A percentile compares a stretch with the other conserved stretches of the same genome.
Evolutionary conservation across 2,329 filamentous ascomycete genomes (phyloP).

Genomic region (Microsporum ferrugineum): DNA sequence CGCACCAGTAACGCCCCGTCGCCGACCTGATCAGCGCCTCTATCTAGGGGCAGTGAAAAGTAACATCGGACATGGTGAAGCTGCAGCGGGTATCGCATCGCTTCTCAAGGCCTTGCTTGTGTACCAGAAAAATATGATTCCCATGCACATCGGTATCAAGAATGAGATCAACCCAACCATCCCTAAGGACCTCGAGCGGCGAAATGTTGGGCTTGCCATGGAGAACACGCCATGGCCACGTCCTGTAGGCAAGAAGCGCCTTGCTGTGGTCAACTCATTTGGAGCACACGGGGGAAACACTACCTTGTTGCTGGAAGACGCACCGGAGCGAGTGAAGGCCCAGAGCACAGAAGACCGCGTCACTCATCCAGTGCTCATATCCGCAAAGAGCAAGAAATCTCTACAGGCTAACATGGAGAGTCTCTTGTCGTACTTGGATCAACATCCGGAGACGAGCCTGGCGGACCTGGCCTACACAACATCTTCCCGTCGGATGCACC

Average conservation of each 20-base stretch:
- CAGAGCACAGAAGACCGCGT: neutral
- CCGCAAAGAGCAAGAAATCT: slow-evolving; percentile 41
- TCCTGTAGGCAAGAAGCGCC: slow-evolving; percentile 20
- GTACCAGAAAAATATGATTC: slow-evolving; percentile 19
- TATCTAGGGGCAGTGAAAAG: slow-evolving; percentile 21
- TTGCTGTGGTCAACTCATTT: slow-evolving; percentile 53
- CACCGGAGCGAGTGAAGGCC: slow-evolving; percentile 1
- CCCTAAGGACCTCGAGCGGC: slow-evolving; percentile 6
- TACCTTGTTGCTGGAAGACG: slow-evolving; percentile 14
- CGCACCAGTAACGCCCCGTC: slow-evolving; percentile 37
- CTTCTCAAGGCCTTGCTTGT: slow-evolving; percentile 21
- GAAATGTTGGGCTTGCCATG: slow-evolving; percentile 10
- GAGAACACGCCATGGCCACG: slow-evolving; percentile 11
- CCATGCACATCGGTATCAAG: slow-evolving; percentile 16
- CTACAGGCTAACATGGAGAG: slow-evolving; percentile 32
- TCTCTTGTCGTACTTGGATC: slow-evolving; percentile 36
- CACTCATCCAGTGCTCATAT: slow-evolving; percentile 45
- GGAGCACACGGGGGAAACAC: slow-evolving; percentile 60
- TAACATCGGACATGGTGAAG: slow-evolving; percentile 24
- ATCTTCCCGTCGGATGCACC: slow-evolving; percentile 47
- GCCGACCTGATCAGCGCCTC: slow-evolving; percentile 4
- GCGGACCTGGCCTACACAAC: slow-evolving; percentile 50
- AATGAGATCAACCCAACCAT: neutral
- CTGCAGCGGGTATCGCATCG: slow-evolving; percentile 19
- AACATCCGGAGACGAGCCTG: slow-evolving; percentile 25